These are phyloP conservation scores for Closterium sp. DNA, from an alignment of 139 green algal genomes.

Conservation along the genomic window DNA sequence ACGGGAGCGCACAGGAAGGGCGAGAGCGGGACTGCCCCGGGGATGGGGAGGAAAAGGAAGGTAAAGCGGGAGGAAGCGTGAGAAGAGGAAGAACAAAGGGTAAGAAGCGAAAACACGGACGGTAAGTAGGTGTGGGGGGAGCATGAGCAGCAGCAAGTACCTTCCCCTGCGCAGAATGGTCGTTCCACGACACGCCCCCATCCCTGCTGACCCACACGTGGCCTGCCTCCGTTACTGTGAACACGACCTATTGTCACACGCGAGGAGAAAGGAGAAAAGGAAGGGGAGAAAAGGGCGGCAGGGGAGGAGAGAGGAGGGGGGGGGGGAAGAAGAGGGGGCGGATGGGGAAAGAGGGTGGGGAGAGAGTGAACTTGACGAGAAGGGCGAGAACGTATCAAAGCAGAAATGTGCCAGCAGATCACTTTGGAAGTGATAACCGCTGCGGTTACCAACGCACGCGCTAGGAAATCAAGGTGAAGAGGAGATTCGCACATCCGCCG, in stretches of 20 bases:
- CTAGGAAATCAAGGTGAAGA: background rate
- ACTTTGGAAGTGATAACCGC: background rate
- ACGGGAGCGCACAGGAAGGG: background rate
- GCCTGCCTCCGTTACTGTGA: conserved; percentile 29
- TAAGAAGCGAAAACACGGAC: background rate
- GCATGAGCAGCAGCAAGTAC: background rate
- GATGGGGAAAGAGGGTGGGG: too few species aligned
- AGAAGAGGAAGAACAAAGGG: conserved; percentile 2
- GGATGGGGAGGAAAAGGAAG: background rate
- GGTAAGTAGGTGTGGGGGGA: background rate
- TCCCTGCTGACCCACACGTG: conserved; percentile 40
- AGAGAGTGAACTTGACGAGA: background rate
- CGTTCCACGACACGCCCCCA: conserved; percentile 34
- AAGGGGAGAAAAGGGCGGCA: too few species aligned
- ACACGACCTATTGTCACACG: conserved; percentile 29
- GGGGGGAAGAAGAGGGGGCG: too few species aligned
- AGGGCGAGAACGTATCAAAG: background rate
- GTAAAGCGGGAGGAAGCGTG: conserved; percentile 2
- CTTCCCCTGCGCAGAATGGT: conserved; percentile 32
- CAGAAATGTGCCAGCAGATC: background rate
- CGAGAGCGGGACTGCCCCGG: background rate
- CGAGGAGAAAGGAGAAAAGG: background rate
- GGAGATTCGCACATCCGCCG: background rate
- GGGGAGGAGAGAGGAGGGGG: too few species aligned
- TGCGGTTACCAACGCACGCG: background rate